Evolutionary conservation across 495 filamentous ascomycete genomes (phyloP).

Genomic region (Talaromyces nanjingensis): DNA sequence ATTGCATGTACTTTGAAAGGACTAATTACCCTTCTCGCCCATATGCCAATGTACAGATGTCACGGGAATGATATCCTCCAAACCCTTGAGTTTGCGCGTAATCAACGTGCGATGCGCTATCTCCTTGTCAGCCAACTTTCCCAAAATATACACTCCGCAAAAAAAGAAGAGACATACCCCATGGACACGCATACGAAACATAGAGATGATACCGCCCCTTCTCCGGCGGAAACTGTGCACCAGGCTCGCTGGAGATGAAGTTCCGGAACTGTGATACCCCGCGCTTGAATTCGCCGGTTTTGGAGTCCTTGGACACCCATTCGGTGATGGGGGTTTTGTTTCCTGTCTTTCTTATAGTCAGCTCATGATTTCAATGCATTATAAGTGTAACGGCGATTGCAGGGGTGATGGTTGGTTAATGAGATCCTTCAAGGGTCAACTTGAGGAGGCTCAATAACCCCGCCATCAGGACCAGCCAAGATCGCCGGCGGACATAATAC

Average conservation of each 20-base stretch:
- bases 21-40: constrained; percentile 44
- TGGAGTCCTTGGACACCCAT: constrained; percentile 70
- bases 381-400: neutral
- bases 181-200: constrained; percentile 67
- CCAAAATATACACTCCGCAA: neutral
- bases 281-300: constrained; percentile 84
- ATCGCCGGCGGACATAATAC: neutral
- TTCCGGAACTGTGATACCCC: constrained; percentile 63
- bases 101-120: constrained; percentile 53
- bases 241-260: constrained; percentile 58
- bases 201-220: constrained; percentile 66
- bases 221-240: constrained; percentile 58
- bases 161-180: constrained; percentile 39
- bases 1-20: too few relatives aligned
- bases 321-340: constrained; percentile 60
- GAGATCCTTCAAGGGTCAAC: neutral
- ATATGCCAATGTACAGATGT: constrained; percentile 66
- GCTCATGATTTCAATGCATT: neutral
- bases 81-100: constrained; percentile 58
- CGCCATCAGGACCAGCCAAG: neutral
- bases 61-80: constrained; percentile 58
- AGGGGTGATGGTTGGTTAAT: neutral
- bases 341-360: constrained; percentile 12
- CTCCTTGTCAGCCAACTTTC: constrained; percentile 6
- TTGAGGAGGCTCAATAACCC: neutral